Percentiles rank a stretch among this genome's conserved stretches.
Conservation (phyloP, 441 rosid species). For the Omphalea diandra region DNA sequence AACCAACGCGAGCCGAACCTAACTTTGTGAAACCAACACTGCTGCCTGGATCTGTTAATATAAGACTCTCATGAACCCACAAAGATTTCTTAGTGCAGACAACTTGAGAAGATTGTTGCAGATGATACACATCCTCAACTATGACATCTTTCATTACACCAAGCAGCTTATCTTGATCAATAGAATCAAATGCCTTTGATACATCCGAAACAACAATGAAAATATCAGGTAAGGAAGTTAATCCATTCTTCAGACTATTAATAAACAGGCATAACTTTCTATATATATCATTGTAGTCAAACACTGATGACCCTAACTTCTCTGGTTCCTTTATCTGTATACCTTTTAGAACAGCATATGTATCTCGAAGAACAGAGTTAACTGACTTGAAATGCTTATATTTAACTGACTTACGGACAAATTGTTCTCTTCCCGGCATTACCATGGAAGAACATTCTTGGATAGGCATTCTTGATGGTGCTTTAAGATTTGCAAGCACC, state of each 20-base stretch:
- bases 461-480: constrained; percentile 44
- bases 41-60: constrained; percentile 29
- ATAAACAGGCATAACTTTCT: constrained; percentile 64
- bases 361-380: constrained; percentile 60
- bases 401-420: constrained; percentile 1
- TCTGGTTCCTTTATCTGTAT: constrained; percentile 64
- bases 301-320: constrained; percentile 76
- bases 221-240: constrained; percentile 41
- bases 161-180: constrained; percentile 72
- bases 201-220: constrained; percentile 82
- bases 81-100: constrained; percentile 43
- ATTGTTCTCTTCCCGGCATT: constrained; percentile 18
- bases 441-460: constrained; percentile 16
- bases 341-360: constrained; percentile 72
- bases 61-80: constrained; percentile 43
- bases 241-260: constrained; percentile 48
- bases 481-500: constrained; percentile 67
- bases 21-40: constrained; percentile 28
- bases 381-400: constrained; percentile 41
- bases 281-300: constrained; percentile 82
- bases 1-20: constrained; percentile 35
- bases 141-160: constrained; percentile 49
- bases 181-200: constrained; percentile 81
- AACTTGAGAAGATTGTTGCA: constrained; percentile 52
- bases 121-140: constrained; percentile 43